Percentiles rank a stretch among this genome's conserved stretches.
These are phyloP conservation scores for Puccinia horiana DNA, from an alignment of 1,284 basidiomycete species.

Conservation along the genomic window DNA sequence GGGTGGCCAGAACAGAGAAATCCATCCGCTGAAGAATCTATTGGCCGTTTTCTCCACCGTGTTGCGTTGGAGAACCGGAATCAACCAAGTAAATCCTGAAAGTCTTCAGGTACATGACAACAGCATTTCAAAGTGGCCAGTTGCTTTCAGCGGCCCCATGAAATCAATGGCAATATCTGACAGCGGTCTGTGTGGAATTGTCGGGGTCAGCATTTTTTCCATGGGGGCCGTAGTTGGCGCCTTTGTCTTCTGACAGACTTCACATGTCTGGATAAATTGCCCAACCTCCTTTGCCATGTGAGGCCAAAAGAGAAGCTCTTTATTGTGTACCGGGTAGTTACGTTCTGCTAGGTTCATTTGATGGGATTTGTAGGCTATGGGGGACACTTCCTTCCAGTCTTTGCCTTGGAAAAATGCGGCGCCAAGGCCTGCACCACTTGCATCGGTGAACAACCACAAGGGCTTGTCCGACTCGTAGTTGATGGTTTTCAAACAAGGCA, in stretches of 20 bases:
- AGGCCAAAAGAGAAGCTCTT: conserved; percentile 38
- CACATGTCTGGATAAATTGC: neutral
- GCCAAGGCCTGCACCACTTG: conserved; percentile 28
- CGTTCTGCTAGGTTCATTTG: conserved; percentile 44
- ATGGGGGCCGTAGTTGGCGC: neutral
- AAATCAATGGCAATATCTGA: neutral
- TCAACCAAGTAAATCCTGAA: neutral
- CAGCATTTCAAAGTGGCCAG: neutral
- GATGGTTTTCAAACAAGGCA: conserved; percentile 56
- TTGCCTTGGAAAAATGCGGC: conserved; percentile 48
- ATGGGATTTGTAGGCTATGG: conserved; percentile 45
- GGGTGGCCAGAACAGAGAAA: neutral
- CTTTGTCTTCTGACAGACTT: neutral
- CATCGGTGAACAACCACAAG: conserved; percentile 48
- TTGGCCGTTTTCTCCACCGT: neutral
- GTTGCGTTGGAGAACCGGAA: neutral
- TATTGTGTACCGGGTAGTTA: conserved; percentile 50
- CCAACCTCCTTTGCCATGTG: neutral
- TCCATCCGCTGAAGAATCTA: neutral
- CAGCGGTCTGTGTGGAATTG: neutral
- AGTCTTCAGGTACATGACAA: neutral
- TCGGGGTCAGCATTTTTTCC: neutral
- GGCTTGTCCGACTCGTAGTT: conserved; percentile 53
- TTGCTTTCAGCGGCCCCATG: neutral
- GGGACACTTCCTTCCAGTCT: conserved; percentile 4